Evolutionary conservation across 1,284 basidiomycete genomes (phyloP).

Genomic region (Ustilago vetiveriae): DNA sequence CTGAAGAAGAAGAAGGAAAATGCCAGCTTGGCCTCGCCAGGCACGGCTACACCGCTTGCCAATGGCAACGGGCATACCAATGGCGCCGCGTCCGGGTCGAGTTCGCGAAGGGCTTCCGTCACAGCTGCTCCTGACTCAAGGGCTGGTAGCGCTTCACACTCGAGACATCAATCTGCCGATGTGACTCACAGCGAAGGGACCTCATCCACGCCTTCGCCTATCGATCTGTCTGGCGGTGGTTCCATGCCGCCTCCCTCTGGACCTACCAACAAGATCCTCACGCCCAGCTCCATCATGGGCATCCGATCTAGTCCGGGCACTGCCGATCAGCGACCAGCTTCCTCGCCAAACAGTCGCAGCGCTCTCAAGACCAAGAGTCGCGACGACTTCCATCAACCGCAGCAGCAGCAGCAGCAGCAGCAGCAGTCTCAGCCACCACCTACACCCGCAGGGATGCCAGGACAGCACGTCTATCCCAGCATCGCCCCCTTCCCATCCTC

Average conservation of each 20-base stretch:
- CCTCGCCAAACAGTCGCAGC: conserved; percentile 13
- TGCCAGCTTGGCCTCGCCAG: conserved; percentile 14
- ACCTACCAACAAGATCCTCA: conserved; percentile 53
- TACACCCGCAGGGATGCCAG: conserved; percentile 6
- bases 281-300: conserved; percentile 64
- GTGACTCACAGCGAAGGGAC: conserved; percentile 57
- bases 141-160: conserved; percentile 10
- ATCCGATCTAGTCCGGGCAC: conserved; percentile 37
- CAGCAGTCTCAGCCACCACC: conserved; percentile 15
- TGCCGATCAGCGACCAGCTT: conserved; percentile 10
- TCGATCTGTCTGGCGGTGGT: conserved; percentile 48
- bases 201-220: conserved; percentile 60
- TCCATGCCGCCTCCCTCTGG: conserved; percentile 50
- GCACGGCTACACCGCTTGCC: conserved; percentile 18
- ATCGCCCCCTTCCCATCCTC: conserved; percentile 32
- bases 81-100: conserved; percentile 13
- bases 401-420: conserved; percentile 22
- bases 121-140: conserved; percentile 6
- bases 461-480: conserved; percentile 22
- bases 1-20: conserved; percentile 43
- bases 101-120: conserved; percentile 31
- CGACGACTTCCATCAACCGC: conserved; percentile 23
- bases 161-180: conserved; percentile 47
- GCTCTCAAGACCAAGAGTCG: conserved; percentile 29
- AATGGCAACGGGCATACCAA: conserved; percentile 20